phyloP scores from a whole-genome alignment of 441 rosid species.

The Raphanus hybrid region DNA sequence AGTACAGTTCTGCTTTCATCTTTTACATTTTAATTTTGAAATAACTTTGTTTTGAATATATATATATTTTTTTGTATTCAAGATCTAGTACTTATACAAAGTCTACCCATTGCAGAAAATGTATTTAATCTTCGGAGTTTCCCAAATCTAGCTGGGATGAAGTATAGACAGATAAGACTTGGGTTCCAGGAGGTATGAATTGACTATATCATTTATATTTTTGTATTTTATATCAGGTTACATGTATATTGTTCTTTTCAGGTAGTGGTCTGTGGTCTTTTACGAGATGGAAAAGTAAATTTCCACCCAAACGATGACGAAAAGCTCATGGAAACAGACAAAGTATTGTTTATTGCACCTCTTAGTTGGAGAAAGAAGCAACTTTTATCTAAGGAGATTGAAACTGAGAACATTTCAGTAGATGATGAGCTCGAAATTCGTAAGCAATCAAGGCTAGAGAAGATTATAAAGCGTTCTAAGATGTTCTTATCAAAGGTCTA shows the following conservation, averaged over 20 bases:
- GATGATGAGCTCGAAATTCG: conserved; percentile 44
- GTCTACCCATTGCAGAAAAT: conserved; percentile 74
- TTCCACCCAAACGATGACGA: conserved; percentile 94
- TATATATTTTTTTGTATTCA: background rate
- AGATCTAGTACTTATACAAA: conserved; percentile 40
- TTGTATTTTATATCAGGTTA: conserved; percentile 12
- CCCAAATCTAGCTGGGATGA: conserved; percentile 69
- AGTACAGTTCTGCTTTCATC: conserved; percentile 55
- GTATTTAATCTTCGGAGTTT: conserved; percentile 86
- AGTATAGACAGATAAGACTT: conserved; percentile 67
- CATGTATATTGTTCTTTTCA: conserved; percentile 45
- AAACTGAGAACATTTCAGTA: conserved; percentile 42
- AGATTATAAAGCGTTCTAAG: conserved; percentile 61
- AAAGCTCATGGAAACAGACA: conserved; percentile 68
- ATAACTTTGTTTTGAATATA: background rate
- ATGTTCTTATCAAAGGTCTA: conserved; percentile 77
- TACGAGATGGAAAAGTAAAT: conserved; percentile 67
- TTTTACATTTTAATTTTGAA: conserved; percentile 20
- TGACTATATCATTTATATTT: conserved; percentile 15
- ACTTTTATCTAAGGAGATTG: conserved; percentile 49
- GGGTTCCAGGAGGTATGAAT: conserved; percentile 78
- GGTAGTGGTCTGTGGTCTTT: conserved; percentile 94
- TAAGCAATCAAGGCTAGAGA: conserved; percentile 47
- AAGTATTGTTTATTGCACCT: conserved; percentile 86
- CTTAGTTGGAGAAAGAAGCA: conserved; percentile 60